These are phyloP conservation scores for Antitrichia curtipendula DNA, from an alignment of 225 moss, liverwort and hornwort species.

Conservation along the genomic window DNA sequence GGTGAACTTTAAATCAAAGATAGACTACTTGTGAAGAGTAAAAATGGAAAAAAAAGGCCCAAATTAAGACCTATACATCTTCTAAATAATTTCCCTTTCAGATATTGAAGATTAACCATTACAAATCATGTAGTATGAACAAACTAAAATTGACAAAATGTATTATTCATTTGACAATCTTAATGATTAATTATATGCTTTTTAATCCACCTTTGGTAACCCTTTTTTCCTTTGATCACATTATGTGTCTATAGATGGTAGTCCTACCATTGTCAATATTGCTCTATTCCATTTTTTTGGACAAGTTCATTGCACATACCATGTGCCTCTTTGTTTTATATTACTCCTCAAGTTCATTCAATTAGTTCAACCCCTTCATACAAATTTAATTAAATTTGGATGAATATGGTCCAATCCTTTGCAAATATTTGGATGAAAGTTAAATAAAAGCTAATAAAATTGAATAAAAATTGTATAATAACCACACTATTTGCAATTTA, in stretches of 20 bases:
- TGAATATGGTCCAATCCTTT: not conserved
- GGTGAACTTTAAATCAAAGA: not conserved
- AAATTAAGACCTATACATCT: not conserved
- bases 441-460: not conserved
- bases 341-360: not conserved
- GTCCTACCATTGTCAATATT: not conserved
- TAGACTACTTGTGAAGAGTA: not conserved
- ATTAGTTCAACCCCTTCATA: fast-evolving
- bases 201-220: not conserved
- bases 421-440: not conserved
- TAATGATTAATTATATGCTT: not conserved
- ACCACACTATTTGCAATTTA: not conserved
- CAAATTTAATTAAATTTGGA: not conserved
- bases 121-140: not conserved
- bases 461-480: not conserved
- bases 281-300: fast-evolving
- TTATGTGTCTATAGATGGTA: too few species aligned
- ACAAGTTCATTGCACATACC: fast-evolving
- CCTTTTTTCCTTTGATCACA: not conserved
- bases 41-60: not conserved
- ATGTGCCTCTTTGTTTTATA: not conserved
- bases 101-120: not conserved
- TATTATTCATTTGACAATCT: not conserved
- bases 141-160: not conserved
- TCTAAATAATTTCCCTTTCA: not conserved